Conservation (phyloP, 768 basidiomycete species). For the Lactarius sanguifluus region DNA sequence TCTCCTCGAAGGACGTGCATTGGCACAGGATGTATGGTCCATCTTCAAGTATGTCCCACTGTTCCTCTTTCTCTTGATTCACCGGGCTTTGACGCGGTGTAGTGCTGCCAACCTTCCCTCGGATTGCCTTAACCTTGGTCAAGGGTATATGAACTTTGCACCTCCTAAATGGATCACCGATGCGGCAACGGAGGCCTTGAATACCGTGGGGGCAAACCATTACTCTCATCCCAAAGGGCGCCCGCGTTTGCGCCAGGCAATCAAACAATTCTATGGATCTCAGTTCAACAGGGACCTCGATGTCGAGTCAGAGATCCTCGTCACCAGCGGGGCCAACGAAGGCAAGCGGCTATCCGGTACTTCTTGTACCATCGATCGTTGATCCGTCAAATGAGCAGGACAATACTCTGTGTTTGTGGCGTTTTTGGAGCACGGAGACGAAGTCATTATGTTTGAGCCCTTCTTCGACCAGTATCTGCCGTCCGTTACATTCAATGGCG, state of each 20-base stretch:
- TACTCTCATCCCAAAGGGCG: slow-evolving; percentile 92
- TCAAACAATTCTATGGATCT: slow-evolving; percentile 76
- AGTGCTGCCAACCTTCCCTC: slow-evolving; percentile 86
- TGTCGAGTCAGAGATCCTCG: slow-evolving; percentile 84
- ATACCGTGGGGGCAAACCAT: slow-evolving; percentile 66
- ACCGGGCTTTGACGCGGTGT: slow-evolving; percentile 10
- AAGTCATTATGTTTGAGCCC: slow-evolving; percentile 98
- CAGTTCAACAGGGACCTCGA: slow-evolving; percentile 68
- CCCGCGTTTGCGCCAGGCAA: slow-evolving; percentile 81
- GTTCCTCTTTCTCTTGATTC: slow-evolving; percentile 19
- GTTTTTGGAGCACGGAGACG: slow-evolving; percentile 88
- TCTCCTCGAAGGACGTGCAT: slow-evolving; percentile 69
- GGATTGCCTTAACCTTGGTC: slow-evolving; percentile 95
- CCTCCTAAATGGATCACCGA: slow-evolving; percentile 79
- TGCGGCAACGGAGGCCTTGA: slow-evolving; percentile 70
- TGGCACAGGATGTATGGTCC: slow-evolving; percentile 87
- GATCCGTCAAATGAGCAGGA: slow-evolving; percentile 46
- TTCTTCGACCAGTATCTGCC: slow-evolving; percentile 97
- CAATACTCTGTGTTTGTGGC: slow-evolving; percentile 93
- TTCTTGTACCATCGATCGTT: neutral
- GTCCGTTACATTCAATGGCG: slow-evolving; percentile 91
- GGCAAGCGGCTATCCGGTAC: slow-evolving; percentile 47
- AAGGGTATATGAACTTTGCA: slow-evolving; percentile 86
- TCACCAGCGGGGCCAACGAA: slow-evolving; percentile 97
- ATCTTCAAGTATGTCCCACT: slow-evolving; percentile 66